Evolutionary conservation across 1,284 basidiomycete genomes (phyloP), one percentile per base, ranked within the genome.

Genomic region (Fomitopsis palustris): DNA sequence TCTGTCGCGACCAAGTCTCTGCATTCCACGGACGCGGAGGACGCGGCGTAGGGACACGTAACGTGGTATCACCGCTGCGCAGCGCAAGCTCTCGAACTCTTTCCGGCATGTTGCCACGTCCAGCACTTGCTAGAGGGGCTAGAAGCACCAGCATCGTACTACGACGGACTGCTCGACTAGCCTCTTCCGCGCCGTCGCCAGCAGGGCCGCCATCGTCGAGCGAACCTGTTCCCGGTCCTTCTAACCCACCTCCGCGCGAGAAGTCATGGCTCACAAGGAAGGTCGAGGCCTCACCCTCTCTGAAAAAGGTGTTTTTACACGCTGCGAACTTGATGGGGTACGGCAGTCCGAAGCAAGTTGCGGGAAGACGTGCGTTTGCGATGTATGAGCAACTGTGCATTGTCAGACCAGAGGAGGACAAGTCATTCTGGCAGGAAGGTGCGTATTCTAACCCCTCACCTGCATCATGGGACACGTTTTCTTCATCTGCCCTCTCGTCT

Each of bases 361-460:
- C 87, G 0, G 88, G 80, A 31, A 70, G 83, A 57, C 75, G 86
- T 25, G 77, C 84, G 2, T 78, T 85, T 49, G 72, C 75, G 17
- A 68, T 90, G 55, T 91, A 91, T 66, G 78, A 84, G 55, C 69
- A 79, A 17, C 66, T 88, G 3, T 88, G 86, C 64, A 78, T 82
- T 1, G 69, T 73, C 17, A 78, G 77, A 52, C 81, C 87, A 25
- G 87, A 89, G 61, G 78, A 86, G 62, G 85, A 90, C 60, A 70
- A 67, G 19, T 72, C 70, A 2, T 91, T 91, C 67, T 91, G 90
- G 88, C 80, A 79, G 65, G 71, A 85, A 59, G 84, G 89, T 89
- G 66, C 59, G 80, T 74, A 27, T 25, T 2, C n/a, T n/a, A n/a
- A n/a, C n/a, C n/a, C n/a, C n/a, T 41, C 4, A 29, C 19, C 14